These are phyloP conservation scores for Macrocybe gigantea DNA, from an alignment of 768 basidiomycete species.

Conservation along the genomic window DNA sequence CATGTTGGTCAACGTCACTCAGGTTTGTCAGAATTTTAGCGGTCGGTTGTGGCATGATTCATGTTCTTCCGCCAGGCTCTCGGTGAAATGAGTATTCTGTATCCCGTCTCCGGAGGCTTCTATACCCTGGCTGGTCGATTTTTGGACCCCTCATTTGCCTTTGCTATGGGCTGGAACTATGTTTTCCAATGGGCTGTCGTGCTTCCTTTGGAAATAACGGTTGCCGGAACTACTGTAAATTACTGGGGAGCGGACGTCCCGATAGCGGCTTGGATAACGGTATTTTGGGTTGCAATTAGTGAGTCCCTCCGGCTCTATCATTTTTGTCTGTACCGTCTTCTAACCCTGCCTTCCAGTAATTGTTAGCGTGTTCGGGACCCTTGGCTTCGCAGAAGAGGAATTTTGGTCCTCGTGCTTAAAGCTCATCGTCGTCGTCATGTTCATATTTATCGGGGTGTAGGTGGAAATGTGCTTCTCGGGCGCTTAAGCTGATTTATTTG, in stretches of 20 bases:
- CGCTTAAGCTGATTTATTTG: not conserved
- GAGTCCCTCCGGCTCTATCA: not conserved
- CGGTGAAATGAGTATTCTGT: conserved; percentile 44
- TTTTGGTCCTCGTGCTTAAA: conserved; percentile 48
- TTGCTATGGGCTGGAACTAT: conserved; percentile 48
- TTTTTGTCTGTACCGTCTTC: not conserved
- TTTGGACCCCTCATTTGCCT: conserved; percentile 41
- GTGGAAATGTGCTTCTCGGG: conserved; percentile 6
- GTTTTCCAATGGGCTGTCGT: conserved; percentile 40
- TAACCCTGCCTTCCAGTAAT: conserved; percentile 21
- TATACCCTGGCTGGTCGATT: conserved; percentile 41
- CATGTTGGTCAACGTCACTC: conserved; percentile 45
- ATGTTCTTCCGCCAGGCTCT: conserved; percentile 25
- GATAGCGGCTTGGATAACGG: conserved; percentile 38
- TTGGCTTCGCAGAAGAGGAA: conserved; percentile 43
- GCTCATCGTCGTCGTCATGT: conserved; percentile 38
- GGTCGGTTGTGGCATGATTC: not conserved
- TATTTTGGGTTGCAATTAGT: conserved; percentile 38
- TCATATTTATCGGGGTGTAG: conserved; percentile 40
- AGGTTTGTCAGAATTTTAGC: conserved; percentile 17
- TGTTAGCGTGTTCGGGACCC: conserved; percentile 34
- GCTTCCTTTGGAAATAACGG: conserved; percentile 39
- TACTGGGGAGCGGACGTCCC: conserved; percentile 36
- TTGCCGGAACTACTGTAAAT: conserved; percentile 37
- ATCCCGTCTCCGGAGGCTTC: conserved; percentile 44